A percentile compares a stretch with the other conserved stretches of the same genome.
Conservation (phyloP, 2,329 filamentous ascomycete genomes). For the Scortechinia acanthostroma region DNA sequence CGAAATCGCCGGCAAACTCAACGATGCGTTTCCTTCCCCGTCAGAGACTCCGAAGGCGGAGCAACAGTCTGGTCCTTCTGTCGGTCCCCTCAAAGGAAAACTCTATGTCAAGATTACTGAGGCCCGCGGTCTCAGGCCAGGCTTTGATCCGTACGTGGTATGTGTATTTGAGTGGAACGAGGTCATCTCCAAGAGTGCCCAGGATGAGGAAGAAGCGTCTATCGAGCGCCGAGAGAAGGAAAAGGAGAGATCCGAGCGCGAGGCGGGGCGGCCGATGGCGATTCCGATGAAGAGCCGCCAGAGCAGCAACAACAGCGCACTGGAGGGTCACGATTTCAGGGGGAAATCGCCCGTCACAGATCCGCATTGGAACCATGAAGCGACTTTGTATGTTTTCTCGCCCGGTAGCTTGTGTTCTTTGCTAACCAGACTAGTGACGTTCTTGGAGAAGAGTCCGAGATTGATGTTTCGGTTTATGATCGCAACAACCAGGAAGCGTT, state of each 20-base stretch:
- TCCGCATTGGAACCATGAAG: slow-evolving; percentile 85
- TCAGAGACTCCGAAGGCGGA: not conserved
- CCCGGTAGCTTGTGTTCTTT: not conserved
- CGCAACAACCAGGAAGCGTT: slow-evolving; percentile 1
- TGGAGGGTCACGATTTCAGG: slow-evolving; percentile 53
- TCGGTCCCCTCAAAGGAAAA: slow-evolving; percentile 74
- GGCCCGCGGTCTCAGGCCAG: slow-evolving; percentile 73
- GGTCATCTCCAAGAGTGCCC: slow-evolving; percentile 82
- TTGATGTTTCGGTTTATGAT: not conserved
- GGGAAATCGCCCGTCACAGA: slow-evolving; percentile 48
- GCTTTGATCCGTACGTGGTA: slow-evolving; percentile 87
- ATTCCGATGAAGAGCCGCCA: slow-evolving; percentile 96
- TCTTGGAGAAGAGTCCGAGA: not conserved
- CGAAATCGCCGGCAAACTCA: not conserved
- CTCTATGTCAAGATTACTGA: slow-evolving; percentile 83
- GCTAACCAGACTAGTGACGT: not conserved
- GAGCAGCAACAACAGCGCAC: slow-evolving; percentile 85
- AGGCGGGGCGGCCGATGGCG: slow-evolving; percentile 71
- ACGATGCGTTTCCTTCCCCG: not conserved
- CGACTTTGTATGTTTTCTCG: slow-evolving; percentile 52
- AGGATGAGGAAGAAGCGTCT: slow-evolving; percentile 42
- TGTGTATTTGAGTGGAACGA: slow-evolving; percentile 96
- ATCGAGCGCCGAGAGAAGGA: slow-evolving; percentile 34
- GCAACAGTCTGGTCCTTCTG: slow-evolving; percentile 45
- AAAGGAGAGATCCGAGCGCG: slow-evolving; percentile 44